A percentile compares a stretch with the other conserved stretches of the same genome.
Conservation (phyloP, 2,329 filamentous ascomycete species). For the Zymoseptoria pseudotritici region DNA sequence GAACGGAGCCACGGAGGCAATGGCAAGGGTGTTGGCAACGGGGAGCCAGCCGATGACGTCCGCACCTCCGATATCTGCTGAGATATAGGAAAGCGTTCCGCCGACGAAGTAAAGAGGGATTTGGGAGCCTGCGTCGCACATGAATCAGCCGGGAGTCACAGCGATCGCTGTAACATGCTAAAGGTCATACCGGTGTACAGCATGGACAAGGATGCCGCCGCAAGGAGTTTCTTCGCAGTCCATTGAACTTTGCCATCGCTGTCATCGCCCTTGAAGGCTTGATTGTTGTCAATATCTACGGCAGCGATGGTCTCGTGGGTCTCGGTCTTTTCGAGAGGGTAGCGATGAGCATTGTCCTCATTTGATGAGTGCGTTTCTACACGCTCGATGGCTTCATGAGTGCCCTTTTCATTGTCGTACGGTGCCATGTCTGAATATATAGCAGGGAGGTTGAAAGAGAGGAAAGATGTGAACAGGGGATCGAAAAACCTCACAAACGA, state of each 20-base stretch:
- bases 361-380: slow-evolving; percentile 10
- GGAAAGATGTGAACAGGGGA: not conserved
- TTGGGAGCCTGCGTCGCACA: slow-evolving; percentile 12
- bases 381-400: slow-evolving; percentile 5
- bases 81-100: slow-evolving; percentile 17
- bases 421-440: slow-evolving; percentile 2
- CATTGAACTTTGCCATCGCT: slow-evolving; percentile 35
- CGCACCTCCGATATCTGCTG: slow-evolving; percentile 12
- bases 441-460: not conserved
- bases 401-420: slow-evolving; percentile 9
- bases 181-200: slow-evolving; percentile 29
- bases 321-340: slow-evolving; percentile 10
- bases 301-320: slow-evolving; percentile 13
- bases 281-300: slow-evolving; percentile 31
- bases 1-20: slow-evolving; percentile 52
- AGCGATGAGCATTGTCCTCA: slow-evolving; percentile 2
- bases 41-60: slow-evolving; percentile 20
- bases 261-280: slow-evolving; percentile 34
- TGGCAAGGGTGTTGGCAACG: slow-evolving; percentile 46
- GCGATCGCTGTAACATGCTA: too few relatives aligned
- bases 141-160: not conserved
- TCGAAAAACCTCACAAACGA: not conserved
- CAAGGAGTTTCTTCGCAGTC: slow-evolving; percentile 29
- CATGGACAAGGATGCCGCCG: slow-evolving; percentile 32
- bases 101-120: slow-evolving; percentile 22